Conservation (phyloP, 306 rosid species). For the Corylus avellana region DNA sequence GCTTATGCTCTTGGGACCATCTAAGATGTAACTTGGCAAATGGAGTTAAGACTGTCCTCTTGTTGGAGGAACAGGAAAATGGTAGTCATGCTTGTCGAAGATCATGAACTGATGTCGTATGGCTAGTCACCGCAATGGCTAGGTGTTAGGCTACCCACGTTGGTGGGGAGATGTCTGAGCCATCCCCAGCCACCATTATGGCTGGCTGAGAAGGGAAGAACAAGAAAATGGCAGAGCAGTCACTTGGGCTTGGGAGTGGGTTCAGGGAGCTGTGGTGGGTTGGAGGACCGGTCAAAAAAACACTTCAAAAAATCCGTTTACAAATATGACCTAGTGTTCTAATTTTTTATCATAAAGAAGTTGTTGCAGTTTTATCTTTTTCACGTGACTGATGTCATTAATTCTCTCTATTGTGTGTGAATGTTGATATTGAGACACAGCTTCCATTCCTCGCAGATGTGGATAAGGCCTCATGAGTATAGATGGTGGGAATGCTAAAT, state of each 20-base stretch:
- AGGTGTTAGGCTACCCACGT: too few relatives aligned
- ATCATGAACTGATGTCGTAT: neutral
- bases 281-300: too few relatives aligned
- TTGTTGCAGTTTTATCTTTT: neutral
- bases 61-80: neutral
- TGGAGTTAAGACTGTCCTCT: neutral
- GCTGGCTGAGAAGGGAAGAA: too few relatives aligned
- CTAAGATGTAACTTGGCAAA: neutral
- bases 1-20: neutral
- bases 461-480: conserved; percentile 5
- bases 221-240: too few relatives aligned
- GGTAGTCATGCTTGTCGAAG: neutral
- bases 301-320: too few relatives aligned
- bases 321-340: too few relatives aligned
- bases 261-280: too few relatives aligned
- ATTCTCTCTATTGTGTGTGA: neutral
- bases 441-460: conserved; percentile 21
- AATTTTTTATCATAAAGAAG: too few relatives aligned
- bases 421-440: neutral
- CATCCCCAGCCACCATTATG: too few relatives aligned
- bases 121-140: neutral
- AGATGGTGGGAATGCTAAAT: conserved; percentile 3
- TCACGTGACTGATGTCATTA: neutral
- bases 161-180: too few relatives aligned
- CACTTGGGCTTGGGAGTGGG: too few relatives aligned